Base-by-base conservation (phyloP, 1,284 basidiomycete species). In the Puccinia novopanici region DNA sequence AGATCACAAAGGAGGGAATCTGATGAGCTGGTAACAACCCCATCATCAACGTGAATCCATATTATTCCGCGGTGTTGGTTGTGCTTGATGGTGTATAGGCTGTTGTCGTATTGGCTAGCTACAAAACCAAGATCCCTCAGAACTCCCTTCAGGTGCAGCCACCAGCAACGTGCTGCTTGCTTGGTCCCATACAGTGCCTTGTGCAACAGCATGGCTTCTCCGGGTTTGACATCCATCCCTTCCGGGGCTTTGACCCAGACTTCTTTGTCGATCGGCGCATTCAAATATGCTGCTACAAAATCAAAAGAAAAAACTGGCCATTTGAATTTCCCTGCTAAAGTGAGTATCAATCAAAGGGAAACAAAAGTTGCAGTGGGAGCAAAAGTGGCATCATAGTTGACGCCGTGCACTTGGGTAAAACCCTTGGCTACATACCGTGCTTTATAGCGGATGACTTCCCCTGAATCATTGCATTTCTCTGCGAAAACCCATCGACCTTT, bases 41-140 rank as follows among this genome's bases (percentile, higher is more conserved):
- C 75, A 24, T 78, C 52, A 40, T 78, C 50, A 0, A 70, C 75
- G 67, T 78, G 75, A 12, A 78, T 30, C 75, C 75, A 76, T 2
- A 76, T 24, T 13, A 76, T 27, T 10, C 63, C 61, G 5, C 13
- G 22, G 5, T 27, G 3, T 6, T 9, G 5, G 3, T 19, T 8
- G n/a, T 74, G 54, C 37, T 48, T 5, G 19, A 74, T 22, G 2
- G 71, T n/a, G n/a, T n/a, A n/a, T n/a, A n/a, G n/a, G n/a, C n/a
- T n/a, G n/a, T n/a, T n/a, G n/a, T n/a, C n/a, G n/a, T n/a, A n/a
- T n/a, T n/a, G n/a, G n/a, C n/a, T n/a, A n/a, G n/a, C n/a, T n/a
- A n/a, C n/a, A n/a, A n/a, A n/a, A n/a, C n/a, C n/a, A n/a, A n/a
- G n/a, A n/a, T n/a, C n/a, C n/a, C n/a, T n/a, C n/a, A n/a, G n/a